Evolutionary conservation across 2,329 filamentous ascomycete species (phyloP), one percentile per base, ranked within the genome.

Genomic region (Dothideomycetes sp.): DNA sequence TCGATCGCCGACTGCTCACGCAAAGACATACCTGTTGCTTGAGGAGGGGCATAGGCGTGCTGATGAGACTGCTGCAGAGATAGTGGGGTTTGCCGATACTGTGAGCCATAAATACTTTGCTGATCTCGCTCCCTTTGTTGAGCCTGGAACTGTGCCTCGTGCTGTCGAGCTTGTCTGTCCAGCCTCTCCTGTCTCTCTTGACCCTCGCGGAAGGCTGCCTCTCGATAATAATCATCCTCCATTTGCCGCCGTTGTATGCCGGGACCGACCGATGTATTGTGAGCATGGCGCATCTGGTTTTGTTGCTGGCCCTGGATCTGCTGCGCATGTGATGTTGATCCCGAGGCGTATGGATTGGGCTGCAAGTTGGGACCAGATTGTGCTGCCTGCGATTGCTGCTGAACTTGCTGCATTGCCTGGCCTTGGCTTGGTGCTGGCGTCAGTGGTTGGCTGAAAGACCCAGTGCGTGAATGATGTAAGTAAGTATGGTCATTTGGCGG

Each of bases 391-490:
- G 48, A 43, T 36, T 34, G 45, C 9, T 47, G 47, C 31, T 49
- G 52, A 32, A 40, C 45, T 35, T 30, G 44, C 38, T 33, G 41
- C 37, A 37, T 49, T 41, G 38, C 42, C 22, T 32, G 47, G 18
- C 31, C 11, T 14, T 16, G 47, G 46, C 31, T 42, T 38, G 34
- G 47, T 41, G 33, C 42, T 34, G 37, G 48, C 34, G 19, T 47
- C 30, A 34, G 40, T 18, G 45, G 45, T 38, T 40, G 45, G 29
- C 45, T 38, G 7, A 56, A 40, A 12, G 56, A 59, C 5, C 55
- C 48, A 7, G 56, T 60, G 15, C 54, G 48, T 8, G 57, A 59
- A 37, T 60, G 57, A 1, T 43, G 30, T 34, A 41, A 37, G 36
- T 36, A 41, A 30, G 38, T 34, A 52, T 48, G 38, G 16, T 37